Base-by-base conservation (phyloP, 768 basidiomycete species). In the Brasilioporus rufonigricans region DNA sequence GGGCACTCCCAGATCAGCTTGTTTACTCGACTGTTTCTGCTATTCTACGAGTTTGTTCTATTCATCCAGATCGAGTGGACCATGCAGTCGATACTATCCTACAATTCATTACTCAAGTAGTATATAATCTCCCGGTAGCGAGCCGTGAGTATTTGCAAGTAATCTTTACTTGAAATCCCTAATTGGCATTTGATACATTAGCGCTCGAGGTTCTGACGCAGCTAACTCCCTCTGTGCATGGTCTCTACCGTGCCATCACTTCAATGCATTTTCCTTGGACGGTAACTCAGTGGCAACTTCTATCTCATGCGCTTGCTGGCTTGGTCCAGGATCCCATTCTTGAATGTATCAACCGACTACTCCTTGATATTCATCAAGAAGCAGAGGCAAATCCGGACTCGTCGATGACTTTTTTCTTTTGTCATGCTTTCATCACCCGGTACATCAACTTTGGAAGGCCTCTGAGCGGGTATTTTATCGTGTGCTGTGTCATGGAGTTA, bases 401-500 rank as follows among this genome's bases (percentile, higher is more conserved):
- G 6, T 51, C 59, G 2, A 50, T 55, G n/a, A 71, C 73, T 7
- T 70, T 85, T 36, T 74, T 75, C 52, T 88, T 83, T 65, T 77
- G 86, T 21, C 83, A 85, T 61, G 83, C 85, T 2, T 84, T 92
- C 62, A 76, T 90, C 14, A 80, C 84, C 27, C 86, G 87, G 50
- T 98, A 91, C 70, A 81, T 89, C 18, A 76, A 81, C 10, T 80
- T 80, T 52, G 89, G 86, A 10, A 80, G 92, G 7, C 92, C 93
- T 13, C 74, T 94, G 16, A 91, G 86, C 50, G 91, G 92, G 11
- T 91, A 92, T 66, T 93, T 94, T 61, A 79, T 90, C 51, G 84
- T 93, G n/a, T 94, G 92, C 70, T 93, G 92, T 65, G 83, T 91
- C 44, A 81, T 91, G 61, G 91, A 93, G 69, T 86, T 85, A 39